Conservation (phyloP, 257 asterid genomes). For the Gentiana dahurica region DNA sequence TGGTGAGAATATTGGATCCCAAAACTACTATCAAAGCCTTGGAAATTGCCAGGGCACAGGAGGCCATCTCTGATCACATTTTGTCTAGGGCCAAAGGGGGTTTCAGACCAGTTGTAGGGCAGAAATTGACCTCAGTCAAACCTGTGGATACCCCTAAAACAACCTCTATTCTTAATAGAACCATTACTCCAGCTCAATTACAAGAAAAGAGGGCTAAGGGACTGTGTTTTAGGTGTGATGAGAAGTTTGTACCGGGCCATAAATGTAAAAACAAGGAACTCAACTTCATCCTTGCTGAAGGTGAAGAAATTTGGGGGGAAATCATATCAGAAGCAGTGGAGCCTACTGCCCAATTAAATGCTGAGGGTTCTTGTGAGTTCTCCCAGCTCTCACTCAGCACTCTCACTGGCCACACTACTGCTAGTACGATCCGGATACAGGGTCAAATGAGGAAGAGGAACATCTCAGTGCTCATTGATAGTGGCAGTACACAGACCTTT, state of each 20-base stretch:
- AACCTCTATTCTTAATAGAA: too few relatives aligned
- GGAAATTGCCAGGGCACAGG: neutral
- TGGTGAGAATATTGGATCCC: too few relatives aligned
- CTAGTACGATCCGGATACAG: neutral
- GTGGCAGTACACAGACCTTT: neutral
- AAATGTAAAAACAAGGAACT: neutral
- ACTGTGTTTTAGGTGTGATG: constrained; percentile 5
- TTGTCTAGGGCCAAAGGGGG: neutral
- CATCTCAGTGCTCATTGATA: neutral
- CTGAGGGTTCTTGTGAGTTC: neutral
- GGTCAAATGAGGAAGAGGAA: neutral
- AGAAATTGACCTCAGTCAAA: neutral
- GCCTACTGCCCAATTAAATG: neutral
- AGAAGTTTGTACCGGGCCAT: constrained; percentile 2
- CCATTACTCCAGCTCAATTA: neutral
- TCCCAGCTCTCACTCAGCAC: neutral
- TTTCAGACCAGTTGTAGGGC: too few relatives aligned
- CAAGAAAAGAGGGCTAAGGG: neutral
- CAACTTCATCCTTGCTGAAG: neutral
- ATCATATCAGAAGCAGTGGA: neutral
- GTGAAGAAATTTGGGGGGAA: neutral
- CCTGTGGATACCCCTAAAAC: too few relatives aligned
- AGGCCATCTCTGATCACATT: neutral
- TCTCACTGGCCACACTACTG: neutral
- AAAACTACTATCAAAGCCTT: neutral